Evolutionary conservation across 805 yeast species (phyloP).

Genomic region (Ogataea naganishii): DNA sequence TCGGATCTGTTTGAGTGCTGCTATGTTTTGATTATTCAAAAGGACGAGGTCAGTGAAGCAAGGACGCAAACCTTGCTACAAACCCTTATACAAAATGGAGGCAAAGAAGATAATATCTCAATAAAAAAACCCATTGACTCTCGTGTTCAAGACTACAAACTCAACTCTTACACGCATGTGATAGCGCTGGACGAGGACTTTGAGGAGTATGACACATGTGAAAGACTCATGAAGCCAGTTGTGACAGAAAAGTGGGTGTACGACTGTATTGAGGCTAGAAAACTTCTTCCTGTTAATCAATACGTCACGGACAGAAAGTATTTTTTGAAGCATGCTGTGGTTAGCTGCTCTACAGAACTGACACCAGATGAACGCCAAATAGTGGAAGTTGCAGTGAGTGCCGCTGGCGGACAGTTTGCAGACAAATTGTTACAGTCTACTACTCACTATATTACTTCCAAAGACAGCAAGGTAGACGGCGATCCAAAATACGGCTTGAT

Average conservation of each 20-base stretch:
- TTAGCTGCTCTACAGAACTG: slow-evolving; percentile 45
- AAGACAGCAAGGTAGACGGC: slow-evolving; percentile 33
- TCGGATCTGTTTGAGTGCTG: slow-evolving; percentile 9
- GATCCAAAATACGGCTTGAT: slow-evolving; percentile 56
- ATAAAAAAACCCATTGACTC: slow-evolving; percentile 9
- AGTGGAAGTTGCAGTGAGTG: slow-evolving; percentile 57
- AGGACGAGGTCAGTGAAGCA: slow-evolving; percentile 6
- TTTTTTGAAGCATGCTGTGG: slow-evolving; percentile 51
- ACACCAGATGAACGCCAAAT: slow-evolving; percentile 53
- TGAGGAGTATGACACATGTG: slow-evolving; percentile 38
- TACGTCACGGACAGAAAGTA: slow-evolving; percentile 68
- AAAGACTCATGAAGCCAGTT: slow-evolving; percentile 52
- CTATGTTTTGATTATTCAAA: slow-evolving; percentile 11
- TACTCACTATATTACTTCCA: slow-evolving; percentile 74
- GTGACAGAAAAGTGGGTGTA: slow-evolving; percentile 55
- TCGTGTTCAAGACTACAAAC: slow-evolving; percentile 7
- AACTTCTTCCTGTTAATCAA: slow-evolving; percentile 41
- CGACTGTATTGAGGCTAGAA: slow-evolving; percentile 32
- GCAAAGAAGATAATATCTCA: slow-evolving; percentile 6
- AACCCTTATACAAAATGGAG: slow-evolving; percentile 11
- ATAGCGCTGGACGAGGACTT: slow-evolving; percentile 46
- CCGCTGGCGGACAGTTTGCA: slow-evolving; percentile 70
- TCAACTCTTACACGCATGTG: slow-evolving; percentile 31
- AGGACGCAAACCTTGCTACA: slow-evolving; percentile 8
- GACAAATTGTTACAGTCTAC: slow-evolving; percentile 60